These are phyloP conservation scores for Xylaria palmicola DNA, from an alignment of 495 filamentous ascomycete genomes.

Conservation along the genomic window DNA sequence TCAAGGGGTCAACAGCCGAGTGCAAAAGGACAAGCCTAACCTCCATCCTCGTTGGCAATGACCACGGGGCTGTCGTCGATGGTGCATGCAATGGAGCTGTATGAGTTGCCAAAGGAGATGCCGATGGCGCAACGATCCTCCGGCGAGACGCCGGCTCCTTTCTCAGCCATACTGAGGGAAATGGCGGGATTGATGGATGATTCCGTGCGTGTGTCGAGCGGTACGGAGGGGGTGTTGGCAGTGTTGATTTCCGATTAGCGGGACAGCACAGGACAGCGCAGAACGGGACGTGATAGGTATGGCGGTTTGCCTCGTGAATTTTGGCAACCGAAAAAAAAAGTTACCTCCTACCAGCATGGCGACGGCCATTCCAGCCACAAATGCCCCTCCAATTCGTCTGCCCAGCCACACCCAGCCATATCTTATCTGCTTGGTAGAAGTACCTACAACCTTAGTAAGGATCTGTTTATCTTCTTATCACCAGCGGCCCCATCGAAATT, in stretches of 20 bases:
- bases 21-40: constrained; percentile 45
- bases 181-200: background rate
- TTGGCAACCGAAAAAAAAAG: constrained; percentile 19
- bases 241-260: constrained; percentile 1
- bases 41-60: constrained; percentile 98
- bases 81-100: constrained; percentile 92
- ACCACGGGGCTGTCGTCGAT: constrained; percentile 93
- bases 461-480: constrained; percentile 8
- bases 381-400: constrained; percentile 24
- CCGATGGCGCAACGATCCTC: constrained; percentile 78
- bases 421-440: no score
- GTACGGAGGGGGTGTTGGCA: constrained; percentile 1
- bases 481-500: constrained; percentile 10
- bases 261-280: background rate
- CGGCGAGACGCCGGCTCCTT: constrained; percentile 41
- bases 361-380: constrained; percentile 19
- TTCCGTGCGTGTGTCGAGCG: background rate
- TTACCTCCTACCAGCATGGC: constrained; percentile 8
- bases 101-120: constrained; percentile 96
- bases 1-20: background rate
- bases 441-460: no score
- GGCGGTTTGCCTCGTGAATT: constrained; percentile 16
- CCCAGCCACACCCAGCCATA: background rate
- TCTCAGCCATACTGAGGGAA: constrained; percentile 36
- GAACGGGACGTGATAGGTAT: background rate